These are phyloP conservation scores for Lachnellula cervina DNA, from an alignment of 2,329 filamentous ascomycete genomes.

Conservation along the genomic window DNA sequence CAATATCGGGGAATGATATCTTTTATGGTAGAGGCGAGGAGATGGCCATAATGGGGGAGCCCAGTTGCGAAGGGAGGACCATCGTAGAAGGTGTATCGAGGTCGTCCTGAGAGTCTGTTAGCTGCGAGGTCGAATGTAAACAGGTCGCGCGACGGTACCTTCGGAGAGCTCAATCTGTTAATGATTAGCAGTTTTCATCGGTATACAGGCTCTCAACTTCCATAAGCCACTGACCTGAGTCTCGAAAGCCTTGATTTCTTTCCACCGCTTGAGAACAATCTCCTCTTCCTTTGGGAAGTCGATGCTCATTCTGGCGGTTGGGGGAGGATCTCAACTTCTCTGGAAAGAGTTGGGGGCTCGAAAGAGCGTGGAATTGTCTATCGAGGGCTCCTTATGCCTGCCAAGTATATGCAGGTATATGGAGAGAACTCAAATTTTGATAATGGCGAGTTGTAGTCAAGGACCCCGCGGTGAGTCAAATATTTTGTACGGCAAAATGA, in stretches of 20 bases:
- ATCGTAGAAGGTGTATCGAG: conserved; percentile 93
- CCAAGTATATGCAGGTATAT: neutral
- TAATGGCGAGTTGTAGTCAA: neutral
- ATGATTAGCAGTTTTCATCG: neutral
- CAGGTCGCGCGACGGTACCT: conserved; percentile 37
- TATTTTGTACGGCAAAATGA: neutral
- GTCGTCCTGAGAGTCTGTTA: conserved; percentile 37
- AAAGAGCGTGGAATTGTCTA: neutral
- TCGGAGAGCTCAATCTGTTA: conserved; percentile 70
- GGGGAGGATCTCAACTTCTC: neutral
- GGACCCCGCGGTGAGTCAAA: neutral
- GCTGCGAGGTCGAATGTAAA: neutral
- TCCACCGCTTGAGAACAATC: conserved; percentile 78
- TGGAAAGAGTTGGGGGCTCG: neutral
- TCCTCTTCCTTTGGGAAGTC: conserved; percentile 92
- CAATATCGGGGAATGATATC: conserved; percentile 95
- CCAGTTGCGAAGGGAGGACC: conserved; percentile 76
- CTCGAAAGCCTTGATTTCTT: conserved; percentile 86
- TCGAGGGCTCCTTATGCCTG: neutral
- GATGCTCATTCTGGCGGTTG: conserved; percentile 44
- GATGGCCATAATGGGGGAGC: conserved; percentile 61
- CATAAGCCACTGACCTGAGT: conserved; percentile 47
- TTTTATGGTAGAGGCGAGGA: conserved; percentile 88
- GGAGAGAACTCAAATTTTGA: neutral
- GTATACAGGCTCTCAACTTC: conserved; percentile 1